Conservation (phyloP, 139 green algal genomes). For the Protoeuglena noctilucae region DNA sequence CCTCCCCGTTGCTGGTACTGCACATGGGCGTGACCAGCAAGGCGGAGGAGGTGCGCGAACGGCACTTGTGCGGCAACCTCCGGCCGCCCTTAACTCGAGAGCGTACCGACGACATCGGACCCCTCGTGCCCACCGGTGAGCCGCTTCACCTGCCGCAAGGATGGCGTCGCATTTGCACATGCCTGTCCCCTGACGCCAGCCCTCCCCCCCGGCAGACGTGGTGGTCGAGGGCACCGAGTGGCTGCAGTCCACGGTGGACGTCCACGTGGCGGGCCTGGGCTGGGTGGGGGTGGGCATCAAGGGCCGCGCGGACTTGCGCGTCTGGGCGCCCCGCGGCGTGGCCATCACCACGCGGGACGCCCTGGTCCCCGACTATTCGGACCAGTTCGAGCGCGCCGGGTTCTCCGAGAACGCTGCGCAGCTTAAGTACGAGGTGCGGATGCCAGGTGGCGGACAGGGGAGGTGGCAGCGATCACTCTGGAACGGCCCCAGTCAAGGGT, state of each 20-base stretch:
- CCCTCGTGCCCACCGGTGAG: conserved; percentile 19
- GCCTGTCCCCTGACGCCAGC: no score
- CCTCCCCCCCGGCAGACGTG: conserved; percentile 29
- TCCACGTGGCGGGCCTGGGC: conserved; percentile 56
- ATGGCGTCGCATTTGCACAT: no score
- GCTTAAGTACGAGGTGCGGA: no score
- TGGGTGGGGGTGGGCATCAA: conserved; percentile 70
- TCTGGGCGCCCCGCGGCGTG: conserved; percentile 66
- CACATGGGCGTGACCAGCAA: conserved; percentile 65
- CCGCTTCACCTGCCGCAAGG: no score
- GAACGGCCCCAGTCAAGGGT: no score
- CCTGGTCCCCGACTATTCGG: conserved; percentile 64
- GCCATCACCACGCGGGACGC: conserved; percentile 62
- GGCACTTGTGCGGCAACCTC: no score
- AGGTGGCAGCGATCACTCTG: no score
- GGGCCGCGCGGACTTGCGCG: conserved; percentile 43
- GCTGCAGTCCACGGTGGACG: conserved; percentile 26
- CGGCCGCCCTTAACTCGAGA: no score
- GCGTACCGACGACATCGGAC: conserved; percentile 15
- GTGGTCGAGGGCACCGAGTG: conserved; percentile 27
- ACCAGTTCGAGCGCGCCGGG: conserved; percentile 57
- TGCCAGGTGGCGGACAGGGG: no score
- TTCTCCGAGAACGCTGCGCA: conserved; percentile 31
- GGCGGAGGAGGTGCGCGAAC: conserved; percentile 9
- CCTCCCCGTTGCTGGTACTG: conserved; percentile 41